A percentile compares a stretch with the other conserved stretches of the same genome.
Conservation (phyloP, 495 filamentous ascomycete species). For the Daldinia caldariorum region DNA sequence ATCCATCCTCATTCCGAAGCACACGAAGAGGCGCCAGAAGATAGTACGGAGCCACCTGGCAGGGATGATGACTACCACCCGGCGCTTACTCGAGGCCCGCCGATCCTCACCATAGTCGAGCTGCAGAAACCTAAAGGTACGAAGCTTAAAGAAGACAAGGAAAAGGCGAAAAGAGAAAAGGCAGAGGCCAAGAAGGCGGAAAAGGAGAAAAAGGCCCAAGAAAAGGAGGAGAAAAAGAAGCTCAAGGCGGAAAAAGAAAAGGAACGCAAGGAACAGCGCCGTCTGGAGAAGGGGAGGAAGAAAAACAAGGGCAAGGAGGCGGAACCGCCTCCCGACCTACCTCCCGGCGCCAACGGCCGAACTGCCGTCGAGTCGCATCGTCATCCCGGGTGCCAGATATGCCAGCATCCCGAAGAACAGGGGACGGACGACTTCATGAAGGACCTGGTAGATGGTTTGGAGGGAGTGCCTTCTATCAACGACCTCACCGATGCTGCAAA, state of each 20-base stretch:
- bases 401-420: constrained; percentile 30
- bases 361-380: constrained; percentile 16
- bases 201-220: constrained; percentile 42
- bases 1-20: constrained; percentile 6
- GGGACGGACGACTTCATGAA: constrained; percentile 22
- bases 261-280: constrained; percentile 37
- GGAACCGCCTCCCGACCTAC: constrained; percentile 17
- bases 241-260: constrained; percentile 31
- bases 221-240: constrained; percentile 40
- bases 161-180: constrained; percentile 23
- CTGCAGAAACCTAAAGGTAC: constrained; percentile 6
- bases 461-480: constrained; percentile 27
- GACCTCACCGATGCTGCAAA: constrained; percentile 26
- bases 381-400: constrained; percentile 30
- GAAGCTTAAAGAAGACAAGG: constrained; percentile 22
- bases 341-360: constrained; percentile 5
- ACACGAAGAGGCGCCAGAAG: background rate
- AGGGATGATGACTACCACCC: constrained; percentile 9
- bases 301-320: constrained; percentile 28
- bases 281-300: constrained; percentile 32
- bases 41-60: background rate
- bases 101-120: constrained; percentile 15
- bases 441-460: constrained; percentile 12
- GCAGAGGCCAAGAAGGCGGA: constrained; percentile 32
- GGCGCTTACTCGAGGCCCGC: background rate